phyloP scores from a whole-genome alignment of 2,329 filamentous ascomycete species.

The Mariannaea sp. region DNA sequence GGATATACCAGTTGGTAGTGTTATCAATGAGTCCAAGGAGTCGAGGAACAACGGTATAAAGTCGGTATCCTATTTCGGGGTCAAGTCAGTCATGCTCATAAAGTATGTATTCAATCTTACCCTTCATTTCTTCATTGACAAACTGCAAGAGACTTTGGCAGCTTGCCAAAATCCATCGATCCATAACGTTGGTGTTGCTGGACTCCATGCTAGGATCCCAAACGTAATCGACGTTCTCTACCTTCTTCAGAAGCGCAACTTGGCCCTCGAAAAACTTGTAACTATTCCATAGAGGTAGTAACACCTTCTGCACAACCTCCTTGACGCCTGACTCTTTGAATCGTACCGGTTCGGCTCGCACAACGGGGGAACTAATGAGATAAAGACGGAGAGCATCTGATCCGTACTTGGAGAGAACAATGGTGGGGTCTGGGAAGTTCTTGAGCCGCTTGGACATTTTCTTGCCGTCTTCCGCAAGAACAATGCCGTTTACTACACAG shows the following conservation, averaged over 20 bases:
- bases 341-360: conserved; percentile 84
- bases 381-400: conserved; percentile 94
- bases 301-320: conserved; percentile 89
- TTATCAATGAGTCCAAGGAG: conserved; percentile 86
- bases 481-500: conserved; percentile 94
- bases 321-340: conserved; percentile 95
- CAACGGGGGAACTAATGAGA: conserved; percentile 94
- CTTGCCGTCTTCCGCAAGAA: conserved; percentile 92
- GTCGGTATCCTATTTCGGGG: conserved; percentile 60
- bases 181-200: conserved; percentile 89
- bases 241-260: conserved; percentile 83
- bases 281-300: conserved; percentile 92
- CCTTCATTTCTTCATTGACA: conserved; percentile 89
- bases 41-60: conserved; percentile 91
- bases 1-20: conserved; percentile 98
- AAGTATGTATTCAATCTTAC: conserved; percentile 49
- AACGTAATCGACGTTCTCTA: conserved; percentile 73
- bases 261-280: conserved; percentile 97
- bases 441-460: conserved; percentile 98
- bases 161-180: conserved; percentile 91
- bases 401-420: conserved; percentile 86
- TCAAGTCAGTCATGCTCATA: conserved; percentile 6
- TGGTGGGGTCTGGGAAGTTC: conserved; percentile 88
- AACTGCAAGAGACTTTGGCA: conserved; percentile 91
- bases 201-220: conserved; percentile 79